These are phyloP conservation scores for Moesziomyces parantarcticus DNA, from an alignment of 1,284 basidiomycete species.

Conservation along the genomic window DNA sequence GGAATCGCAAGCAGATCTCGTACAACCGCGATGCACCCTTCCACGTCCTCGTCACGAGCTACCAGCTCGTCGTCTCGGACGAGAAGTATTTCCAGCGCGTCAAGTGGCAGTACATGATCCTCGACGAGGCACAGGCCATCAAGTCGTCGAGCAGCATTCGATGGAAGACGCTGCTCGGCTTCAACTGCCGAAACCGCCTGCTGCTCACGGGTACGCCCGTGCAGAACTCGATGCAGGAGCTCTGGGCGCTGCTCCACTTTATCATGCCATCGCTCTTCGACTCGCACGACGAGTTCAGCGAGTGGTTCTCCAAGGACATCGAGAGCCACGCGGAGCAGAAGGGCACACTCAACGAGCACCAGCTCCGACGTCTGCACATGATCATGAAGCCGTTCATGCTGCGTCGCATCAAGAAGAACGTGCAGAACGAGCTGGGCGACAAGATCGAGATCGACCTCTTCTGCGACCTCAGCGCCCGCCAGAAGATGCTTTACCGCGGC, in stretches of 20 bases:
- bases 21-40: slow-evolving; percentile 96
- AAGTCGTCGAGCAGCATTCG: slow-evolving; percentile 96
- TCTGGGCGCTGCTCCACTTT: slow-evolving; percentile 99
- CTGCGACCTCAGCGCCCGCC: slow-evolving; percentile 92
- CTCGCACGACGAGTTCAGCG: slow-evolving; percentile 98
- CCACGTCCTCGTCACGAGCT: slow-evolving; percentile 96
- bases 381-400: slow-evolving; percentile 99
- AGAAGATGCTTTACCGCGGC: slow-evolving; percentile 90
- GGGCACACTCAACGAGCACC: slow-evolving; percentile 88
- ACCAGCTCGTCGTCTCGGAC: slow-evolving; percentile 96
- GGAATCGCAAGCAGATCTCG: slow-evolving; percentile 97
- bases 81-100: slow-evolving; percentile 98
- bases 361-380: slow-evolving; percentile 95
- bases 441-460: slow-evolving; percentile 99
- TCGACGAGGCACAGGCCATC: slow-evolving; percentile 99
- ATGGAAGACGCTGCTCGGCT: slow-evolving; percentile 96
- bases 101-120: slow-evolving; percentile 99
- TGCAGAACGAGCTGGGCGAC: slow-evolving; percentile 99
- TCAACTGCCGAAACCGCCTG: slow-evolving; percentile 95
- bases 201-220: slow-evolving; percentile 97
- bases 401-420: slow-evolving; percentile 94
- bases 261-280: slow-evolving; percentile 99
- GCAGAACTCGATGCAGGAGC: slow-evolving; percentile 99
- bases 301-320: slow-evolving; percentile 99
- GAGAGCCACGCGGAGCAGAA: slow-evolving; percentile 87